Evolutionary conservation across 1,139 yeast genomes (phyloP).

Genomic region (Kurtzmaniella quercitrusa): DNA sequence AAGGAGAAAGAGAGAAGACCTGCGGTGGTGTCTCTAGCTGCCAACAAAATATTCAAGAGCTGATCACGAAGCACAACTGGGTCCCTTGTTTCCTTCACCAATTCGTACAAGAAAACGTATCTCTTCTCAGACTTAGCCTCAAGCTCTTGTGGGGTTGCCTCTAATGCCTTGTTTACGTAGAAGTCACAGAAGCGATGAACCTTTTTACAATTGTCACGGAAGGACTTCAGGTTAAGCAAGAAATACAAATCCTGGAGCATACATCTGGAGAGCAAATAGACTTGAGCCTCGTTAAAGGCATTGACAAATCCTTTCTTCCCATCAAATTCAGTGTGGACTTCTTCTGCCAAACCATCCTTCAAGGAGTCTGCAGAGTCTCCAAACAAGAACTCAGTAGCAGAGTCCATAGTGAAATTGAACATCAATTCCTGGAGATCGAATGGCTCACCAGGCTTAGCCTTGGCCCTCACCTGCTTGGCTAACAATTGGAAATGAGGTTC

Average conservation of each 20-base stretch:
- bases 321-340: slow-evolving; percentile 16
- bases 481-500: slow-evolving; percentile 45
- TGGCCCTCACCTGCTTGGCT: slow-evolving; percentile 24
- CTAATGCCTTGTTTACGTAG: slow-evolving; percentile 28
- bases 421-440: slow-evolving; percentile 49
- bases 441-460: slow-evolving; percentile 22
- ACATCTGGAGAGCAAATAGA: slow-evolving; percentile 28
- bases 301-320: slow-evolving; percentile 38
- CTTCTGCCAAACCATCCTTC: slow-evolving; percentile 16
- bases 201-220: slow-evolving; percentile 22
- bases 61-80: slow-evolving; percentile 49
- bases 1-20: slow-evolving; percentile 46
- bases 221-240: slow-evolving; percentile 26
- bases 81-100: slow-evolving; percentile 47
- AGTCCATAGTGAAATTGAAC: slow-evolving; percentile 50
- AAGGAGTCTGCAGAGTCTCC: slow-evolving; percentile 49
- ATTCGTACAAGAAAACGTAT: slow-evolving; percentile 47
- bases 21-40: slow-evolving; percentile 60
- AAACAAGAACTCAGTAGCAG: slow-evolving; percentile 56
- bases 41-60: slow-evolving; percentile 46
- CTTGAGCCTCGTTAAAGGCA: slow-evolving; percentile 41
- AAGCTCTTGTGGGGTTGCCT: slow-evolving; percentile 24
- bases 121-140: slow-evolving; percentile 33
- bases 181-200: slow-evolving; percentile 32
- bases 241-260: slow-evolving; percentile 32